A percentile compares a stretch with the other conserved stretches of the same genome.
phyloP scores from a whole-genome alignment of 1,139 yeast genomes.

The Lodderomyces theae region DNA sequence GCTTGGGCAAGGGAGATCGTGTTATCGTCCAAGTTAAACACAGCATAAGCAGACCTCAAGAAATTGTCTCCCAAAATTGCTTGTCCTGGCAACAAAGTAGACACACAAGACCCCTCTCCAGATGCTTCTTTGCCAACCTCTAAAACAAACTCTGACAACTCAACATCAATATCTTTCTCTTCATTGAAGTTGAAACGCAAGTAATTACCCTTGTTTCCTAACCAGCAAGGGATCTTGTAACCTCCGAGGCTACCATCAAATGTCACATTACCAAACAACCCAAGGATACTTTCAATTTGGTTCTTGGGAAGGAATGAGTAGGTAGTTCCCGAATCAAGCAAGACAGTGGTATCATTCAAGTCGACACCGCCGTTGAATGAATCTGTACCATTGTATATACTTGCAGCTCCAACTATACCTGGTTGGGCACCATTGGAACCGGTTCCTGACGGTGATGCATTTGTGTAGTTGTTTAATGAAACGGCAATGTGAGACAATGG shows the following conservation, averaged over 20 bases:
- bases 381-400: constrained; percentile 12
- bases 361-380: constrained; percentile 14
- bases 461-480: constrained; percentile 11
- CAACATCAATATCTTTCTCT: constrained; percentile 23
- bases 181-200: constrained; percentile 28
- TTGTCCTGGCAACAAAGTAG: constrained; percentile 15
- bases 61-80: constrained; percentile 37
- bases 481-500: constrained; percentile 19
- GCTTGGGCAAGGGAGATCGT: constrained; percentile 38
- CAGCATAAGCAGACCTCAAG: constrained; percentile 36
- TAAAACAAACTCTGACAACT: constrained; percentile 19
- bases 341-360: constrained; percentile 18
- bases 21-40: constrained; percentile 38
- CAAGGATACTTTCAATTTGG: constrained; percentile 17
- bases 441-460: constrained; percentile 4
- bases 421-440: constrained; percentile 11
- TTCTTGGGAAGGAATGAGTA: constrained; percentile 26
- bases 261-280: constrained; percentile 15
- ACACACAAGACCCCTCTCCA: constrained; percentile 12
- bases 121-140: constrained; percentile 1
- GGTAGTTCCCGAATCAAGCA: constrained; percentile 44
- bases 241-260: constrained; percentile 19
- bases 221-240: constrained; percentile 30
- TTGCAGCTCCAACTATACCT: constrained; percentile 11
- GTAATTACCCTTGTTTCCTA: constrained; percentile 23